Base-by-base conservation (phyloP, 331 rosid species). In the Phaseolus coccineus region DNA sequence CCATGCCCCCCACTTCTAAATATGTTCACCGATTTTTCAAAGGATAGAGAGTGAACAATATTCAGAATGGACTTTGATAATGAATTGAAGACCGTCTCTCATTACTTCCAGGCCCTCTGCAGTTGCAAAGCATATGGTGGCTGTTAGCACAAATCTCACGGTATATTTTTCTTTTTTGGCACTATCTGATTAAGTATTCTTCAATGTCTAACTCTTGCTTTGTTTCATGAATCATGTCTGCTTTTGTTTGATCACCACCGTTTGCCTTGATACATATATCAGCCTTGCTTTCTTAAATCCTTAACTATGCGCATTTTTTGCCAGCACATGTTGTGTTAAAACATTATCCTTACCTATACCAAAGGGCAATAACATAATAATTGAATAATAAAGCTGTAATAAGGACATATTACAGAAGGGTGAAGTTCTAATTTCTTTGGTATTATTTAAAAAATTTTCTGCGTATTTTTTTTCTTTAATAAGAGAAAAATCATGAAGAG, bases 111-210 rank as follows among this genome's bases (percentile, higher is more conserved):
- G 97, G 89, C 86, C 95, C 68, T 87, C 89, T 77, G 93, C 96
- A 24, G 96, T 90, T 68, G 92, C 93, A 73, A 92, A 89, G 87
- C 95, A 92, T 84, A 92, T 92, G 93, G 96, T 92, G 50, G 97
- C 97, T 53, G 93, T 92, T 73, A 92, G 97, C 86, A 92, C 97
- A 50, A 92, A 92, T 78, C 93, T 92, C 52, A 61, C 74, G 89
- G 97, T 92, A 88, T 51, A 40, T 78, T 15, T 73, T 37, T 59
- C 44, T 74, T 42, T 40, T 56, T 6, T 39, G n/a, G 52, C 19
- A 40, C 44, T 22, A 40, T 35, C 7, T 64, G 28, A 35, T 64
- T 62, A 19, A 31, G 5, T 19, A 5, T 31, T 62, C 19, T 62
- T 62, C 44, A 62, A 31, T 33, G 69, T 33, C 6, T 16, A 63